phyloP scores from a whole-genome alignment of 164 flowering plant genomes.

The Piper longum region DNA sequence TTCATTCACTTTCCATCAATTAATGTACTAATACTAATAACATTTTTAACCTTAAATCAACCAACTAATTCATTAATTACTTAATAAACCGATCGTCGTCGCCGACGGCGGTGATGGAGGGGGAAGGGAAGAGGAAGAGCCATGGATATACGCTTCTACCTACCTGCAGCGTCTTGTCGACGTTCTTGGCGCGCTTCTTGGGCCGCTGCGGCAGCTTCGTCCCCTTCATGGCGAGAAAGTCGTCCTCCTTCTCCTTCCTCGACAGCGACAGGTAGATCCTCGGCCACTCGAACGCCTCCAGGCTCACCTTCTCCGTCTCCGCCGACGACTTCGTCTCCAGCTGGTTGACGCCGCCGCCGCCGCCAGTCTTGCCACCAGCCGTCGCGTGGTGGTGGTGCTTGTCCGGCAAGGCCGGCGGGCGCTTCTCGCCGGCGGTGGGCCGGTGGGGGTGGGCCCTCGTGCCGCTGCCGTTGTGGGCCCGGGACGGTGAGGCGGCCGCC shows the following conservation, averaged over 20 bases:
- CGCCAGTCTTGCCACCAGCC: constrained; percentile 1
- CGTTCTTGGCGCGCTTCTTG: constrained; percentile 53
- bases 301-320: constrained; percentile 18
- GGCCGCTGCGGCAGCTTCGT: constrained; percentile 73
- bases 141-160: neutral
- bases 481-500: constrained; percentile 7
- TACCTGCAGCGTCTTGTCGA: constrained; percentile 53
- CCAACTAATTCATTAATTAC: neutral
- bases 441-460: constrained; percentile 6
- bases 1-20: neutral
- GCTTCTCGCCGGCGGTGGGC: constrained; percentile 9
- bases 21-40: neutral
- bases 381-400: constrained; percentile 5
- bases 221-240: constrained; percentile 64
- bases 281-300: constrained; percentile 38
- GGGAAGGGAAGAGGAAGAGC: neutral
- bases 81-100: neutral
- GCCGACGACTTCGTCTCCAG: constrained; percentile 5
- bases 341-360: constrained; percentile 1
- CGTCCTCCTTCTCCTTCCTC: constrained; percentile 75
- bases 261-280: constrained; percentile 42
- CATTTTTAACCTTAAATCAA: neutral
- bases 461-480: constrained; percentile 3
- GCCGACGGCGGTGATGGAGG: neutral
- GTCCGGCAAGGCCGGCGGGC: constrained; percentile 13